Evolutionary conservation across 108 stramenopile genomes (phyloP), one percentile per base, ranked within the genome.

Genomic region (Stephanodiscus minutulus): DNA sequence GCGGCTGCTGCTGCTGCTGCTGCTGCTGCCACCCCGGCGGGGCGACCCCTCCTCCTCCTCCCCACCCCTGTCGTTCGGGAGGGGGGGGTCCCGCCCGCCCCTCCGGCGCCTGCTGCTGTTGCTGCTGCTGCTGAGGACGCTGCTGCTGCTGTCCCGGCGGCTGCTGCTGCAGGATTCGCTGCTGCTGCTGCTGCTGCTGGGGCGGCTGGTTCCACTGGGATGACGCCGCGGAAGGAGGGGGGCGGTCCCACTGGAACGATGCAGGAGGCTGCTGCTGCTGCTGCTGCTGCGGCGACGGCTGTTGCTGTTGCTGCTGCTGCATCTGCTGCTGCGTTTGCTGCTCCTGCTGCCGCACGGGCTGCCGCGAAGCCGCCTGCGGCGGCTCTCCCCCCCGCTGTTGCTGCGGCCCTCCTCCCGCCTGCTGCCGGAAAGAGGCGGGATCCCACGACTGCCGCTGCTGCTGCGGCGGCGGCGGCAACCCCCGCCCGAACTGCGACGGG

Each of bases 121-220:
- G 27, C 44, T 41, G 56, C 31, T 29, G 66, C 29, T 47, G 70
- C 46, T 57, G 37, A 17, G 61, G 62, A 5, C 39, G 64, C 31
- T 71, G 77, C 41, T 71, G 77, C 41, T 77, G 69, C 24, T 61
- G 67, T 53, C 49, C 60, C 54, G 59, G 73, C 57, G 59, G 62
- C 49, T 13, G 44, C 46, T 68, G 68, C 27, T 60, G 68, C 33
- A 9, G 72, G n/a, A 41, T 35, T 43, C 24, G 56, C 31, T 29
- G 66, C 29, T 47, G 70, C 46, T 57, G 64, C 31, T 71, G 77
- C 41, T 77, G 76, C 50, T 77, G 69, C 24, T 61, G 67, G 12
- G 61, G 43, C 11, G 41, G 15, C 28, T 44, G 62, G 1, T 57
- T 8, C 43, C 43, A 44, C 3, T 13, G 43, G 12, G 43, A 44